phyloP scores from a whole-genome alignment of 2,329 filamentous ascomycete species.

The Aureobasidium namibiae region DNA sequence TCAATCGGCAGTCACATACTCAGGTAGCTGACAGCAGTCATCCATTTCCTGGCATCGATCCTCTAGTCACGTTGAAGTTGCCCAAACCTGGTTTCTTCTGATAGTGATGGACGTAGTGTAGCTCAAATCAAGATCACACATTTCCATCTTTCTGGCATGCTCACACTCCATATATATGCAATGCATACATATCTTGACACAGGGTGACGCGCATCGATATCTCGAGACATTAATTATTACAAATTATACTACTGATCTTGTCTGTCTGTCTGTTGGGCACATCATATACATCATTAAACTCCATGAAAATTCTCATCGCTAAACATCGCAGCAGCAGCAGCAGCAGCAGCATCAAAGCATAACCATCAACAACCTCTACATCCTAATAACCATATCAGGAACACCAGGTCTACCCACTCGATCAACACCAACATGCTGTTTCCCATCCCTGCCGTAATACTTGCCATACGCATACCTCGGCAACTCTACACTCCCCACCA shows the following conservation, averaged over 20 bases:
- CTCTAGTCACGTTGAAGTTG: conserved; percentile 20
- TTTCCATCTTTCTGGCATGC: too few relatives aligned
- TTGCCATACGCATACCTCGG: conserved; percentile 50
- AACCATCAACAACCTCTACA: neutral
- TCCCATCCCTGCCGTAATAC: conserved; percentile 50
- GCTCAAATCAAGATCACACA: too few relatives aligned
- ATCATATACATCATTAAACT: neutral
- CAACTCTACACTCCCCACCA: too few relatives aligned
- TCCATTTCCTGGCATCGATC: conserved; percentile 18
- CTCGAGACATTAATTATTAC: neutral
- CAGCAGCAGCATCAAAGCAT: neutral
- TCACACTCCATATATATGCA: too few relatives aligned
- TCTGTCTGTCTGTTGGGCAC: neutral
- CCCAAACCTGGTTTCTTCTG: conserved; percentile 14
- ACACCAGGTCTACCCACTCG: conserved; percentile 38
- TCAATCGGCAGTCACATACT: neutral
- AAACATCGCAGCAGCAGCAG: neutral
- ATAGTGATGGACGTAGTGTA: too few relatives aligned
- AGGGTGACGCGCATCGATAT: neutral
- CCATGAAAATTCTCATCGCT: neutral
- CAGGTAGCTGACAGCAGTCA: neutral
- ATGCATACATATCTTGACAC: too few relatives aligned
- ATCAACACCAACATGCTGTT: conserved; percentile 53
- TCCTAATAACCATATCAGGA: conserved; percentile 19
- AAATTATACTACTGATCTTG: neutral